Base-by-base conservation (phyloP, 2,329 filamentous ascomycete species). In the Emydomyces testavorans region DNA sequence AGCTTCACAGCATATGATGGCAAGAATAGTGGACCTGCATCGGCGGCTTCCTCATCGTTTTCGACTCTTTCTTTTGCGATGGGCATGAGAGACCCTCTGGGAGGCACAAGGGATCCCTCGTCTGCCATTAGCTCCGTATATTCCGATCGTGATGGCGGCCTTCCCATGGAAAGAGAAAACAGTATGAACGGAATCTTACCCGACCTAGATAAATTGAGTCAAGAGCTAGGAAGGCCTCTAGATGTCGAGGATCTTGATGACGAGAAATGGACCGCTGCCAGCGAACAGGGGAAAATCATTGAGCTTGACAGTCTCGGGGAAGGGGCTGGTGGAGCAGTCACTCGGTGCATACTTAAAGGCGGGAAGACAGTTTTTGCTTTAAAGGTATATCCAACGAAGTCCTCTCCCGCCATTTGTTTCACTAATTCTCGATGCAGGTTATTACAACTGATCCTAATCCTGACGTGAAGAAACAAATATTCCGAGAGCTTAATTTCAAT, bases 371-470 rank as follows among this genome's bases (percentile, higher is more conserved):
- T 95, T 6, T 98, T 98, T 71, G 92, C 92, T 6, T 70, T 98
- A 46, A 98, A 98, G 81, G 90, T 94, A 68, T 56, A 71, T 57
- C n/a, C 21, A 10, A 16, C 31, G 31, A 36, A 31, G 8, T 40
- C 8, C 32, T 15, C 15, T 40, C n/a, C 23, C 7, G 24, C 13
- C 5, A 29, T 26, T 32, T 26, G 18, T 36, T 51, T 53, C 36
- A 52, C 55, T 48, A 29, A 42, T 54, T 58, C 52, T 56, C 49
- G 24, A 39, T 48, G 2, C 53, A 94, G 90, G 84, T 98, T 61
- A 98, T 98, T 63, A 98, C 92, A 2, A 95, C 92, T 28, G 94
- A 96, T 63, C 92, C 92, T 1, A 92, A 98, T 58, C 90, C 92
- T 10, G 90, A 95, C 62, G 87, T 96, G 52, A 96, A 95, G 74